These are phyloP conservation scores for Phaseolus lunatus DNA, from an alignment of 306 rosid genomes.

Conservation along the genomic window DNA sequence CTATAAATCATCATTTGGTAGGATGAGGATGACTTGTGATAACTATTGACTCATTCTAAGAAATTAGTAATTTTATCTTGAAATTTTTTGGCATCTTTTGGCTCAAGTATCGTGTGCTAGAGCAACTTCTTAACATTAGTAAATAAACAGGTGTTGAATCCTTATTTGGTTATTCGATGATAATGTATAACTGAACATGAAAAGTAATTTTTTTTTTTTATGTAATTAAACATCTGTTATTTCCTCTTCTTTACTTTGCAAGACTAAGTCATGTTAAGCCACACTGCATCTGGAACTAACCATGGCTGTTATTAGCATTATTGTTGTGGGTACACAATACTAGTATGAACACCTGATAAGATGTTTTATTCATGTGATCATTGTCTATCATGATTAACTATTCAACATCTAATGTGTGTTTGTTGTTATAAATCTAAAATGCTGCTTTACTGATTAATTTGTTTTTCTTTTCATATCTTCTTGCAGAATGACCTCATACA, in stretches of 20 bases:
- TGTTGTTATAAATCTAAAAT: neutral
- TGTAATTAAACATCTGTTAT: neutral
- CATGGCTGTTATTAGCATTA: neutral
- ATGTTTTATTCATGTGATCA: neutral
- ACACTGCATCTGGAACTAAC: conserved; percentile 10
- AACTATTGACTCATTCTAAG: neutral
- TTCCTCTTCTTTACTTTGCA: neutral
- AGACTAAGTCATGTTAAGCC: conserved; percentile 3
- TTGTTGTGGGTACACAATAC: conserved; percentile 2
- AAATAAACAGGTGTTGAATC: neutral
- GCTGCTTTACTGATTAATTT: conserved; percentile 2
- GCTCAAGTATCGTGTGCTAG: neutral
- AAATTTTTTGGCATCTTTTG: conserved; percentile 2
- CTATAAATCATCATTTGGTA: conserved; percentile 8
- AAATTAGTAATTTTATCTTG: neutral
- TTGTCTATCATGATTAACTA: neutral
- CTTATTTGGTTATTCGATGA: neutral
- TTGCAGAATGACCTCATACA: conserved; percentile 66
- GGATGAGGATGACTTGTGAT: neutral
- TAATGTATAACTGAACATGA: neutral
- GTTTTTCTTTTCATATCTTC: neutral
- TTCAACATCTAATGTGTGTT: conserved; percentile 9
- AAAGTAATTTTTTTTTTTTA: neutral
- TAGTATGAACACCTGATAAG: neutral
- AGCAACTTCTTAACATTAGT: neutral